Conservation (phyloP, 306 rosid genomes). For the Cicer bijugum region DNA sequence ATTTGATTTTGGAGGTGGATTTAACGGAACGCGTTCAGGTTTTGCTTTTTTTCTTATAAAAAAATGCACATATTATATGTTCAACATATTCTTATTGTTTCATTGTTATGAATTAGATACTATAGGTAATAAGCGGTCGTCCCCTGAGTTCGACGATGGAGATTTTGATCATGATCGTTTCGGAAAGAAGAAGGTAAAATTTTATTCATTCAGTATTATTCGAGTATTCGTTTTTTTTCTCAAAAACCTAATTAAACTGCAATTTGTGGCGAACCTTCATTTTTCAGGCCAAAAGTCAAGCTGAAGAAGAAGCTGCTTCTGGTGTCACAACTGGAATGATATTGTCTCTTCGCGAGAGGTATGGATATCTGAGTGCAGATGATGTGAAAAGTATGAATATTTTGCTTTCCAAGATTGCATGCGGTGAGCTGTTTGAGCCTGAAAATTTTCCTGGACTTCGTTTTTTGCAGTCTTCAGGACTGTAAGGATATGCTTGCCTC, state of each 20-base stretch:
- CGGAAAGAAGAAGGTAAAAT: conserved; percentile 65
- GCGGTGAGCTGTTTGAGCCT: conserved; percentile 29
- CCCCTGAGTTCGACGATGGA: conserved; percentile 70
- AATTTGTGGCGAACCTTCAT: conserved; percentile 22
- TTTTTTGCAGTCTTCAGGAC: conserved; percentile 74
- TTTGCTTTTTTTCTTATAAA: conserved; percentile 17
- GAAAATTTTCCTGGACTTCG: conserved; percentile 6
- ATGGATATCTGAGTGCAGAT: conserved; percentile 47
- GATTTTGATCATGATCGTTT: conserved; percentile 57
- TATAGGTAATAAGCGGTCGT: conserved; percentile 67
- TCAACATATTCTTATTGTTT: conserved; percentile 27
- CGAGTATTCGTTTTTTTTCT: not conserved
- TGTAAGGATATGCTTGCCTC: conserved; percentile 71
- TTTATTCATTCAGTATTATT: not conserved
- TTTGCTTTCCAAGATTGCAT: not conserved
- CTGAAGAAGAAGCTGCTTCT: conserved; percentile 88
- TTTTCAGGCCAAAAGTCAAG: conserved; percentile 59
- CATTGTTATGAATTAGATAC: conserved; percentile 33
- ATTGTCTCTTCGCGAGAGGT: conserved; percentile 95
- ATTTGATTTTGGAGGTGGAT: conserved; percentile 81
- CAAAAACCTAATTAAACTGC: not conserved
- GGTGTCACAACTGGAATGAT: conserved; percentile 93
- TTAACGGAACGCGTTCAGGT: conserved; percentile 71
- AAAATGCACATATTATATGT: not conserved
- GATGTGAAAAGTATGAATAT: not conserved